These are phyloP conservation scores for Xylaria digitata DNA, from an alignment of 2,329 filamentous ascomycete species.

Conservation along the genomic window DNA sequence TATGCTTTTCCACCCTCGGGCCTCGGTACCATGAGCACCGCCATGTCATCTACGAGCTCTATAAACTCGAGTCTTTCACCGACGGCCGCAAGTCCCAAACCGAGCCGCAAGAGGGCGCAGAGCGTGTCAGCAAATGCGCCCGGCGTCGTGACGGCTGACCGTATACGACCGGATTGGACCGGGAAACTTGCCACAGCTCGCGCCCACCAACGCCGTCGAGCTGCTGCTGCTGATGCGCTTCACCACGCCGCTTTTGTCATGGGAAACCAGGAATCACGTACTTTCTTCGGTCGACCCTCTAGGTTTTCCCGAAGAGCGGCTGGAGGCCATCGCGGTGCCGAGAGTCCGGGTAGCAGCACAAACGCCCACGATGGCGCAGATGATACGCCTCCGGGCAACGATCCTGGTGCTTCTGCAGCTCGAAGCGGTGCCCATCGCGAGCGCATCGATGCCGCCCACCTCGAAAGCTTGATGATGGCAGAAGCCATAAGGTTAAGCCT, in stretches of 20 bases:
- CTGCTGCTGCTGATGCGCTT: slow-evolving; percentile 91
- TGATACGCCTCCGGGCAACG: slow-evolving; percentile 48
- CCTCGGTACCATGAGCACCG: slow-evolving; percentile 67
- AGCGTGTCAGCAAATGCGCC: slow-evolving; percentile 84
- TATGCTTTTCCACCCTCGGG: slow-evolving; percentile 68
- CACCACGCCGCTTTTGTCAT: slow-evolving; percentile 96
- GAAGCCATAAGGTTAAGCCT: slow-evolving; percentile 92
- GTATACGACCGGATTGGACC: slow-evolving; percentile 92
- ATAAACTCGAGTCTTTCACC: slow-evolving; percentile 70
- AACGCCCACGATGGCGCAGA: slow-evolving; percentile 44
- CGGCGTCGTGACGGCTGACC: slow-evolving; percentile 91
- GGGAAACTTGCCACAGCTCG: slow-evolving; percentile 87
- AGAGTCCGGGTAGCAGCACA: slow-evolving; percentile 45
- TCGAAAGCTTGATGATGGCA: slow-evolving; percentile 99
- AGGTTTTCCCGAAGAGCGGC: slow-evolving; percentile 69
- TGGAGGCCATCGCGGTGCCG: slow-evolving; percentile 50
- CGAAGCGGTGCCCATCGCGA: slow-evolving; percentile 42
- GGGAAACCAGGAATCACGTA: slow-evolving; percentile 68
- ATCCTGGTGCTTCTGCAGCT: slow-evolving; percentile 51
- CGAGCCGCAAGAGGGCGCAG: slow-evolving; percentile 61
- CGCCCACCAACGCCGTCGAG: slow-evolving; percentile 84
- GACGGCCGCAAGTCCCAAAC: slow-evolving; percentile 50
- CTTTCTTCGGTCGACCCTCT: slow-evolving; percentile 62
- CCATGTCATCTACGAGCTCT: slow-evolving; percentile 89
- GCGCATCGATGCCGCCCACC: slow-evolving; percentile 65